Percentiles rank a stretch among this genome's conserved stretches.
Evolutionary conservation across 306 rosid species (phyloP).

Genomic region (Alnus rubra): DNA sequence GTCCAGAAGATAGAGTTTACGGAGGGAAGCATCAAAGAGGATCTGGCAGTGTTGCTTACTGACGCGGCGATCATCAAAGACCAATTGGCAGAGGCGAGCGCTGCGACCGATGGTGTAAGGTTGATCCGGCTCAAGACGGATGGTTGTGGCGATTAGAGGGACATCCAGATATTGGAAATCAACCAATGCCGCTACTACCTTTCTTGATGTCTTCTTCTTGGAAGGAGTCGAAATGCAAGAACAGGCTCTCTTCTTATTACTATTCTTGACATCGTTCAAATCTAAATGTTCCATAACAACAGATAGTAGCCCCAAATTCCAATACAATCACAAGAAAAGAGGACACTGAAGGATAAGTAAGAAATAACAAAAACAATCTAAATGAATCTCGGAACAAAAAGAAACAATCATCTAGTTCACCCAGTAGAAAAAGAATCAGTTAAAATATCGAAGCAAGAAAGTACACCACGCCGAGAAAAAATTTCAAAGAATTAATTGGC

Average conservation of each 20-base stretch:
- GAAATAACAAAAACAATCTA: no score
- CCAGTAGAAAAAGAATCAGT: no score
- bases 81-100: slow-evolving; percentile 35
- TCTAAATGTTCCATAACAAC: neutral
- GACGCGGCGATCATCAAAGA: slow-evolving; percentile 60
- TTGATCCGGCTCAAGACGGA: slow-evolving; percentile 39
- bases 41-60: slow-evolving; percentile 68
- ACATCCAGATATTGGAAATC: slow-evolving; percentile 36
- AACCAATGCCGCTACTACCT: slow-evolving; percentile 26
- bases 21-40: slow-evolving; percentile 48
- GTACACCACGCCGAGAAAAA: no score
- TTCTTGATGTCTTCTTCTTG: slow-evolving; percentile 5
- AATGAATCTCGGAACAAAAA: neutral
- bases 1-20: slow-evolving; percentile 51
- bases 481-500: no score
- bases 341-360: neutral
- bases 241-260: neutral
- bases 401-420: no score
- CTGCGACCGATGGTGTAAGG: slow-evolving; percentile 65
- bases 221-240: neutral
- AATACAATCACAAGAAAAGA: neutral
- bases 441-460: no score
- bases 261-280: neutral
- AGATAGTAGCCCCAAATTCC: neutral
- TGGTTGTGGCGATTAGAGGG: slow-evolving; percentile 46